Base-by-base conservation (phyloP, 257 asterid species). In the Solanum ossicruentum region DNA sequence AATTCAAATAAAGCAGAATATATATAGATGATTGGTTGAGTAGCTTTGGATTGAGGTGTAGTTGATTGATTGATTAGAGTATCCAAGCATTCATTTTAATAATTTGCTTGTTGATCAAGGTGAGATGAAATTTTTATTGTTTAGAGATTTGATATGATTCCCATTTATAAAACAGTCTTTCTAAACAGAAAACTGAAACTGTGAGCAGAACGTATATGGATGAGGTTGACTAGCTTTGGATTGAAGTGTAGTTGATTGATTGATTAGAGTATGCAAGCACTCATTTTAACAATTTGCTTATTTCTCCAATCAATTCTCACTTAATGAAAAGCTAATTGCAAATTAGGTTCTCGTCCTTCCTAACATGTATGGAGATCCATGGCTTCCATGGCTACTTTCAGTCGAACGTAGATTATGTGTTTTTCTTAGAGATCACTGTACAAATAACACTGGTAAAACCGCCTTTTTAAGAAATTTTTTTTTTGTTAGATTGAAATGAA, bases 291-390 rank as follows among this genome's bases (percentile, higher is more conserved):
- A 12, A n/a, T 20, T 71, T 66, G 2, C 36, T 71, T 43, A 2
- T 71, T 43, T 3, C 6, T 71, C 87, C 9, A 36, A 4, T 86
- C 91, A 91, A 57, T 84, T 88, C 21, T 83, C 89, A 41, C 85
- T 83, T 75, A 81, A 91, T 45, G 95, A 93, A 52, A 89, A 88
- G 84, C 55, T 86, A 43, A 87, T 85, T 82, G 79, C 91, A 0
- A 81, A 58, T 20, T n/a, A n/a, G 66, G n/a, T 2, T 58, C 66
- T 58, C 28, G n/a, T 26, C 10, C 66, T 58, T 58, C 15, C 66
- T 58, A 20, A 58, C 15, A 58, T 13, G n/a, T 0, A 1, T 58
- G 66, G n/a, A n/a, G 66, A 58, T 58, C 66, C 28, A 4, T 58
- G 66, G 7, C 66, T 58, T 58, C 66, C 28, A 4, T 58, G 66